Conservation (phyloP, 257 asterid genomes). For the Solanum arcanum region DNA sequence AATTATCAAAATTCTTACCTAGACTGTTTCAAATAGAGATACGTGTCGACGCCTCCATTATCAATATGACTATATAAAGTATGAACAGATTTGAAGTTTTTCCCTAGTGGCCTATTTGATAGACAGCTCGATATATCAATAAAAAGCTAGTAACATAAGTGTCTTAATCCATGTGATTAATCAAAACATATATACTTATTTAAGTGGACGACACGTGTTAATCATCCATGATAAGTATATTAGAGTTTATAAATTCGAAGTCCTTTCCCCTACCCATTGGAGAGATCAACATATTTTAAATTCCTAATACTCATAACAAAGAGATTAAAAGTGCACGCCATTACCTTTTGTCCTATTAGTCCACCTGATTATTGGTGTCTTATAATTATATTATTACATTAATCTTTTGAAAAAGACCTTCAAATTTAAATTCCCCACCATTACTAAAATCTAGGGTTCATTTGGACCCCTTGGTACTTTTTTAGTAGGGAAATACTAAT, state of each 20-base stretch:
- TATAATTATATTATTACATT: neutral
- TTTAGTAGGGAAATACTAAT: neutral
- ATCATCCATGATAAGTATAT: neutral
- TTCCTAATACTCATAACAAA: neutral
- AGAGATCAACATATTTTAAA: neutral
- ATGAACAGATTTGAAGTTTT: neutral
- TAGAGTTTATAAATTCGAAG: neutral
- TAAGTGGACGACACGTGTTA: neutral
- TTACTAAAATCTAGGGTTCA: neutral
- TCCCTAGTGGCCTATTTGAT: neutral
- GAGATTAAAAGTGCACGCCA: neutral
- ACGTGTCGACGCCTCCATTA: neutral
- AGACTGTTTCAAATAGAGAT: neutral
- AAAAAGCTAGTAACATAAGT: neutral
- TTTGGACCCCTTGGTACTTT: neutral
- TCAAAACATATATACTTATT: neutral
- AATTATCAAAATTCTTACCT: neutral
- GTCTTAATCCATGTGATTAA: neutral
- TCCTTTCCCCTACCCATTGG: neutral
- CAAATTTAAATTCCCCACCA: neutral
- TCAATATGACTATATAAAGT: neutral
- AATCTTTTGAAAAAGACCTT: neutral
- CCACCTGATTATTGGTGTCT: neutral
- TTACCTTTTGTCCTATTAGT: neutral
- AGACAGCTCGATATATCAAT: neutral